Conservation (phyloP, 2,329 filamentous ascomycete genomes). For the Knufia fluminis region DNA sequence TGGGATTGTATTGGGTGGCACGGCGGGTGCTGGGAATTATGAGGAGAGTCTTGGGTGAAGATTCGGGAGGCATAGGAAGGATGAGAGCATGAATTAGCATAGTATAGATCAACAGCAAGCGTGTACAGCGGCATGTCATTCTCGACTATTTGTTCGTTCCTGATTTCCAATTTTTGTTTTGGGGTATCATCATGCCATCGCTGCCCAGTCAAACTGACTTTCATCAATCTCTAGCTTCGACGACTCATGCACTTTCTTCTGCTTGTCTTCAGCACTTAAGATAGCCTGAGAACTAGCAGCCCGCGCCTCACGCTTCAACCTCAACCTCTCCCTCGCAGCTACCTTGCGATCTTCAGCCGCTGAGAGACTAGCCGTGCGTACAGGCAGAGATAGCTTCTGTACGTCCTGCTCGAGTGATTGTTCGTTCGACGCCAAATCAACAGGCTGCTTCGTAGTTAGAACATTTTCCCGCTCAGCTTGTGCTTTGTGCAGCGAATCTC, state of each 20-base stretch:
- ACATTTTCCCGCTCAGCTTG: not conserved
- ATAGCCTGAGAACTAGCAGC: slow-evolving; percentile 11
- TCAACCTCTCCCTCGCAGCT: slow-evolving; percentile 17
- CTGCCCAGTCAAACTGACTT: slow-evolving; percentile 18
- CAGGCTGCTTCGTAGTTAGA: not conserved
- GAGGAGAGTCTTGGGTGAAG: slow-evolving; percentile 14
- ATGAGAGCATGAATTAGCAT: not conserved
- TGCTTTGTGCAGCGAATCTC: not conserved
- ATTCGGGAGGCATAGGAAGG: too few species aligned
- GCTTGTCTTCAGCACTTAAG: not conserved
- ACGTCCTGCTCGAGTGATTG: too few species aligned
- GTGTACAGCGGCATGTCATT: not conserved
- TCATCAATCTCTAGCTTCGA: slow-evolving; percentile 12
- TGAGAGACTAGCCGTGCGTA: slow-evolving; percentile 4
- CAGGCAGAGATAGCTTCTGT: not conserved
- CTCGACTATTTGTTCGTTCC: too few species aligned
- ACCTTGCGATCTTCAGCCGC: slow-evolving; percentile 13
- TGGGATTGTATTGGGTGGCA: slow-evolving; percentile 3
- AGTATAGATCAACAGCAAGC: slow-evolving; percentile 8
- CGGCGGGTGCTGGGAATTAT: not conserved
- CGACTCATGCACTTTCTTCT: not conserved
- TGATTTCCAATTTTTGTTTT: too few species aligned
- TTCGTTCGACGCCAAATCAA: too few species aligned
- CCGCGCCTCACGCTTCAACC: slow-evolving; percentile 11
- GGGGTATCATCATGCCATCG: slow-evolving; percentile 7